Conservation (phyloP, 345 rosid genomes). For the Sonneratia alba region DNA sequence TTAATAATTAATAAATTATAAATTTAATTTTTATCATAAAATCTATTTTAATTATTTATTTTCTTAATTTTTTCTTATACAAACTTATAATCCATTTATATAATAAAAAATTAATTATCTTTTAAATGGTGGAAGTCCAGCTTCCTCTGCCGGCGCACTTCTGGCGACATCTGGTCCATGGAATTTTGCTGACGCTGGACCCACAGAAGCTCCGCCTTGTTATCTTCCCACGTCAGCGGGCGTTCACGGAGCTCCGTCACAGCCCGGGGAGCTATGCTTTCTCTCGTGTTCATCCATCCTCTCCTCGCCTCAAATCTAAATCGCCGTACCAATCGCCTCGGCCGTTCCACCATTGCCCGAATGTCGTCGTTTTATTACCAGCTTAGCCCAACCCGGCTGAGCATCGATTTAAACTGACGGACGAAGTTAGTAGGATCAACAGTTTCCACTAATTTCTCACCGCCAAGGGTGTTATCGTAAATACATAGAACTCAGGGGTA, state of each 20-base stretch:
- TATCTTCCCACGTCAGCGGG: constrained; percentile 5
- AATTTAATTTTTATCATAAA: too few species aligned
- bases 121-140: neutral
- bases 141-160: too few species aligned
- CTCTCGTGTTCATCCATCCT: neutral
- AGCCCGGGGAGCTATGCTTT: neutral
- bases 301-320: neutral
- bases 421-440: neutral
- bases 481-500: neutral
- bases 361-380: neutral
- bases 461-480: neutral
- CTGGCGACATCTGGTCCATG: neutral
- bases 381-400: neutral
- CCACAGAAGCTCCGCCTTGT: neutral
- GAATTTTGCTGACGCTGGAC: constrained; percentile 5
- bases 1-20: too few species aligned
- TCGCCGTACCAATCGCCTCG: neutral
- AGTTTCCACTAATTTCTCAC: neutral
- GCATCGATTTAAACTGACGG: neutral
- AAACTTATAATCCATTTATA: too few species aligned
- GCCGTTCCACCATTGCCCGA: neutral
- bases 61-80: too few species aligned
- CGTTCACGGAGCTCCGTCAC: constrained; percentile 5
- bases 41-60: too few species aligned
- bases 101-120: too few species aligned